A percentile compares a stretch with the other conserved stretches of the same genome.
phyloP scores from a whole-genome alignment of 345 rosid species.

The Citrus hindsii region DNA sequence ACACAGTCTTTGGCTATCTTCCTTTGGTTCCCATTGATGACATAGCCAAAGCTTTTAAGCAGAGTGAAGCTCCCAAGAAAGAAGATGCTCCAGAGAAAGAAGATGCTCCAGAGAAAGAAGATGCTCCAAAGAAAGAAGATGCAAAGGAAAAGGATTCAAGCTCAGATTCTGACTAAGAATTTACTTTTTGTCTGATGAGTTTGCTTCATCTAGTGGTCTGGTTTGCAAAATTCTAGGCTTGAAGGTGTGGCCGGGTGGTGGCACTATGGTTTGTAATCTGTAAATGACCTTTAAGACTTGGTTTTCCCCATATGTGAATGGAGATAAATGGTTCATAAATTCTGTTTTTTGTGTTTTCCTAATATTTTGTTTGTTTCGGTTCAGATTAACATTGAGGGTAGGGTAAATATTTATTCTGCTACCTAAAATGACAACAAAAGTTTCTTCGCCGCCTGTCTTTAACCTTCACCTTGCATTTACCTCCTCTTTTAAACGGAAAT shows the following conservation, averaged over 20 bases:
- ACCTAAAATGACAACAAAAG: too few relatives aligned
- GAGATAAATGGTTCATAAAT: neutral
- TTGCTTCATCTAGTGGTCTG: neutral
- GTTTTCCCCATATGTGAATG: neutral
- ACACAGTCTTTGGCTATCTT: constrained; percentile 41
- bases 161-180: constrained; percentile 46
- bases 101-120: too few relatives aligned
- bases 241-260: neutral
- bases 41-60: constrained; percentile 50
- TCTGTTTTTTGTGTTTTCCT: neutral
- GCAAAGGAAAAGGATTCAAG: constrained; percentile 22
- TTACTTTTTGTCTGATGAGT: neutral
- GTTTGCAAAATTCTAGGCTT: neutral
- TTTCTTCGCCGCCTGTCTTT: too few relatives aligned
- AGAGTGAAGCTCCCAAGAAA: constrained; percentile 23
- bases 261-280: neutral
- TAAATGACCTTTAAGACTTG: neutral
- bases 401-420: too few relatives aligned
- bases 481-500: too few relatives aligned
- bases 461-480: too few relatives aligned
- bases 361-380: neutral
- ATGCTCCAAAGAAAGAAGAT: constrained; percentile 23
- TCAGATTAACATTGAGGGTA: too few relatives aligned
- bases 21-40: constrained; percentile 75
- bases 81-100: too few relatives aligned